Base-by-base conservation (phyloP, 192 early-diverging fungal genomes). In the Jimgerdemannia flammicorona region DNA sequence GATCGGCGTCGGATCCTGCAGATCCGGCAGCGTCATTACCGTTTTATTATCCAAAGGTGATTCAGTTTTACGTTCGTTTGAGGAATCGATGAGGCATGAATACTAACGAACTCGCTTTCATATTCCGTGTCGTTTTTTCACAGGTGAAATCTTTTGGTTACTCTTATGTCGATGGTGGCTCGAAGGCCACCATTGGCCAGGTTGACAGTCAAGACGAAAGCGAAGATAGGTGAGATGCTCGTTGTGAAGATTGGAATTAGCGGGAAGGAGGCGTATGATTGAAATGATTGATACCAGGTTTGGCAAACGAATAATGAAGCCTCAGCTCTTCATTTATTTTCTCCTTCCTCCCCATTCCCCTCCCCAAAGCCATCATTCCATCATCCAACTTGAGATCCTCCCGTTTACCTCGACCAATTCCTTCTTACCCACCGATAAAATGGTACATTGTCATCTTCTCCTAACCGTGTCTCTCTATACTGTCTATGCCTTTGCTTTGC, bases 11-110 rank as follows among this genome's bases (percentile, higher is more conserved):
- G 49, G 49, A 59, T 59, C 6, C 6, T 59, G 6, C 49, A 6
- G 49, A 59, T 59, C 67, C 67, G 19, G 49, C 49, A 63, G 69
- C 9, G n/a, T 10, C 9, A 14, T 59, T 86, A 18, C 85, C 85
- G 3, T 86, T 83, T 44, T 86, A 83, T 59, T 86, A 86, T 66
- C 85, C 85, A 76, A 86, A 86, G 75, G 83, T 83, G 74, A 72
- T 40, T 29, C 14, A 17, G 40, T 68, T 72, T 20, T 18, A 18
- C 2, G 67, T 20, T 19, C 66, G 43, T 6, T 40, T 8, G 3
- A 14, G 40, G 19, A 4, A 43, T 49, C 54, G 29, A 43, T 10
- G 44, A 44, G 29, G 8, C 63, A 29, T 29, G 29, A 29, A 29
- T 29, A 29, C 29, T 29, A 29, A 29, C 29, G 29, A 3, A 20